Evolutionary conservation across 1,139 yeast species (phyloP).

Genomic region (Protomyces pachydermus): DNA sequence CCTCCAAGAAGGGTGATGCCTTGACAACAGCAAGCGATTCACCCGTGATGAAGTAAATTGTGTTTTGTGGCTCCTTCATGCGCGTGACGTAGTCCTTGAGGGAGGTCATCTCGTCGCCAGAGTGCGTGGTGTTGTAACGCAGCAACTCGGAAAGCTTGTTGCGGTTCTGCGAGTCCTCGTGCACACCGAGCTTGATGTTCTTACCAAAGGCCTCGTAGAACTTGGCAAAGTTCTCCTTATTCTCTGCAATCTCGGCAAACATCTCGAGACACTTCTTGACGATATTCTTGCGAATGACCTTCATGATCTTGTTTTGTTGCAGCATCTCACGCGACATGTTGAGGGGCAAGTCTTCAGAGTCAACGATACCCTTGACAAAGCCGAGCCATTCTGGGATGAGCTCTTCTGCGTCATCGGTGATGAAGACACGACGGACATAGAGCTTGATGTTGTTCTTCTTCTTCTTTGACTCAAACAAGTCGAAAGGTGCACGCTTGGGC

Average conservation of each 20-base stretch:
- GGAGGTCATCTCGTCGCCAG: constrained; percentile 88
- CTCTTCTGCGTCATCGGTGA: constrained; percentile 99
- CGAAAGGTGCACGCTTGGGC: constrained; percentile 99
- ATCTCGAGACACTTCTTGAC: constrained; percentile 98
- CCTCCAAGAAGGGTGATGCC: constrained; percentile 98
- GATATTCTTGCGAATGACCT: constrained; percentile 98
- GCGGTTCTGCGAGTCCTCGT: constrained; percentile 99
- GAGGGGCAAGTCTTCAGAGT: constrained; percentile 98
- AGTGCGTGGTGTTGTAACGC: constrained; percentile 96
- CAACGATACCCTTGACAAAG: constrained; percentile 98
- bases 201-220: constrained; percentile 97
- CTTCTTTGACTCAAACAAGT: constrained; percentile 94
- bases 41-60: constrained; percentile 98
- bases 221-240: constrained; percentile 95
- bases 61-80: constrained; percentile 99
- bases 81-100: constrained; percentile 96
- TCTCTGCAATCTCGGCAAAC: constrained; percentile 98
- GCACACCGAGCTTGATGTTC: constrained; percentile 98
- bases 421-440: constrained; percentile 99
- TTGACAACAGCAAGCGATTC: constrained; percentile 96
- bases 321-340: constrained; percentile 99
- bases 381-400: constrained; percentile 98
- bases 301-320: constrained; percentile 99
- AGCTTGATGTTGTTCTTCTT: constrained; percentile 98
- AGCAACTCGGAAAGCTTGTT: constrained; percentile 87